Conservation (phyloP, 2,329 filamentous ascomycete genomes). For the Mollisia scopiformis region DNA sequence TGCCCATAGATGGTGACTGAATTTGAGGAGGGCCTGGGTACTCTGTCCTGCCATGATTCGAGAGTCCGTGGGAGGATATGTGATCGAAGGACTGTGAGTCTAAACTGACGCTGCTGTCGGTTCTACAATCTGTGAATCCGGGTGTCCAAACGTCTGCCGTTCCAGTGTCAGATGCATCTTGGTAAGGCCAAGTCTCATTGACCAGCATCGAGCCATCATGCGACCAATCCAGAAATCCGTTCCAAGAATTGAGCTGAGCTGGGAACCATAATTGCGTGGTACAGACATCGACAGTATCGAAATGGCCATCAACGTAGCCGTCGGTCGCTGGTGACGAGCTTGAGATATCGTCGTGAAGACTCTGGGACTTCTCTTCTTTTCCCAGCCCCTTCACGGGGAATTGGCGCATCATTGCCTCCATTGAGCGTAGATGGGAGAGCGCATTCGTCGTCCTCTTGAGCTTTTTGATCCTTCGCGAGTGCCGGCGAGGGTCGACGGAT, state of each 20-base stretch:
- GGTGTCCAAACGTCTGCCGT: background rate
- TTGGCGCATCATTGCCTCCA: conserved; percentile 1
- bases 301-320: background rate
- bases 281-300: background rate
- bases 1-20: background rate
- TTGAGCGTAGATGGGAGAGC: background rate
- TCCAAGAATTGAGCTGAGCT: background rate
- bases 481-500: background rate
- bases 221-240: background rate
- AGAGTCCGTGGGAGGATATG: background rate
- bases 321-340: background rate
- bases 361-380: background rate
- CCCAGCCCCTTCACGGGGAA: background rate
- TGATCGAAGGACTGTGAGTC: background rate
- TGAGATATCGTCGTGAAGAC: background rate
- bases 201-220: background rate
- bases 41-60: background rate
- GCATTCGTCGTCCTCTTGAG: background rate
- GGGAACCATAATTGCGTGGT: background rate
- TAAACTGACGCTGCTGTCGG: background rate
- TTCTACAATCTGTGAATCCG: background rate
- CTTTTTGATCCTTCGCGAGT: background rate
- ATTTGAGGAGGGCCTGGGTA: background rate
- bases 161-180: background rate
- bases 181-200: background rate